phyloP scores from a whole-genome alignment of 768 basidiomycete genomes.

The Lanmaoa rubissima region DNA sequence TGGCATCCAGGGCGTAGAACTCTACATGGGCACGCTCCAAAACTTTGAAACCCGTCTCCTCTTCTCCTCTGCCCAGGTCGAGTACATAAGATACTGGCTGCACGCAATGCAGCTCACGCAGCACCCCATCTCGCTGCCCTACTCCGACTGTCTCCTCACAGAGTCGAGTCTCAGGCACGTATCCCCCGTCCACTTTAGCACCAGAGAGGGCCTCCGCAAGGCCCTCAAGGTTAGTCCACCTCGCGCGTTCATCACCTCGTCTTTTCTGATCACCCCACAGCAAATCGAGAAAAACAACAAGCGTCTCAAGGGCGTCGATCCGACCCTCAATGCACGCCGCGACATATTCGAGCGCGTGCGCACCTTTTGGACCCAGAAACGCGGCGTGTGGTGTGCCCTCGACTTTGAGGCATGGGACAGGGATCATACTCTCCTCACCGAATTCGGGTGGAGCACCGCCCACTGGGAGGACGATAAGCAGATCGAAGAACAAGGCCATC shows the following conservation, averaged over 20 bases:
- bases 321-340: constrained; percentile 53
- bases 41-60: constrained; percentile 77
- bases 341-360: constrained; percentile 68
- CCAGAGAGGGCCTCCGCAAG: constrained; percentile 52
- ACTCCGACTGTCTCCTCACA: constrained; percentile 72
- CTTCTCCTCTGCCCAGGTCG: constrained; percentile 81
- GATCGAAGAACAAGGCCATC: constrained; percentile 52
- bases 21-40: constrained; percentile 73
- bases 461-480: constrained; percentile 53
- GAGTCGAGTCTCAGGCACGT: constrained; percentile 55
- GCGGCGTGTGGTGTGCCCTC: constrained; percentile 71
- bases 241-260: neutral
- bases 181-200: constrained; percentile 54
- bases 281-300: constrained; percentile 80
- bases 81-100: constrained; percentile 84
- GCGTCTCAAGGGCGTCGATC: constrained; percentile 63
- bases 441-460: constrained; percentile 74
- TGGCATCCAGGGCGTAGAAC: constrained; percentile 62
- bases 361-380: constrained; percentile 57
- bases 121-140: constrained; percentile 66
- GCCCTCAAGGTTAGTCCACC: constrained; percentile 52
- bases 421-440: constrained; percentile 71
- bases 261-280: constrained; percentile 35
- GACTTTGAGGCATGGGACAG: constrained; percentile 86
- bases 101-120: constrained; percentile 69